phyloP scores from a whole-genome alignment of 2,329 filamentous ascomycete species.

The Colletotrichum noveboracense region DNA sequence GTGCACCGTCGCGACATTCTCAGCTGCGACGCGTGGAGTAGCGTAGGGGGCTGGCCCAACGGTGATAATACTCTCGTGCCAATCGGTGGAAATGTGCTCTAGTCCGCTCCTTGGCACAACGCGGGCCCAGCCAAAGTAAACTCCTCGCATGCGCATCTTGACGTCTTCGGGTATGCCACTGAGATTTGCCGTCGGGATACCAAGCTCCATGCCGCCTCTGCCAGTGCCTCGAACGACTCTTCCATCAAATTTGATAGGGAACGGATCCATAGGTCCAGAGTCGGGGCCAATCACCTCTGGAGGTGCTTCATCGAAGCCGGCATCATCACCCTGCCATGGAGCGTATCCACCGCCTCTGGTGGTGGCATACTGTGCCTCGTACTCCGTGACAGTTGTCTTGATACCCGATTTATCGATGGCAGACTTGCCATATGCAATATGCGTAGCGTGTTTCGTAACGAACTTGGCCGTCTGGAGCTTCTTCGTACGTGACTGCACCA shows the following conservation, averaged over 20 bases:
- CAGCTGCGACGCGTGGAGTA: constrained; percentile 49
- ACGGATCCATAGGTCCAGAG: constrained; percentile 56
- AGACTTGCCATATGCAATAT: constrained; percentile 25
- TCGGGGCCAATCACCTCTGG: constrained; percentile 50
- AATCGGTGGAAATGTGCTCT: constrained; percentile 45
- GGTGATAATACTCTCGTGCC: constrained; percentile 65
- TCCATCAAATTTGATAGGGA: constrained; percentile 57
- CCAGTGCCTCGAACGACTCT: constrained; percentile 52
- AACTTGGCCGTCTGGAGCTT: constrained; percentile 27
- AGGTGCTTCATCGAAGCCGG: constrained; percentile 33
- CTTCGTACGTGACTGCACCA: constrained; percentile 46
- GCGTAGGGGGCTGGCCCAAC: constrained; percentile 56
- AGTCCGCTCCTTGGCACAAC: constrained; percentile 39
- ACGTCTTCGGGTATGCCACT: constrained; percentile 56
- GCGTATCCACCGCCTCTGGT: constrained; percentile 39
- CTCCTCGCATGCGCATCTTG: constrained; percentile 59
- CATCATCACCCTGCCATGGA: constrained; percentile 32
- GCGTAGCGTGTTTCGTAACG: background rate
- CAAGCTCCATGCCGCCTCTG: constrained; percentile 41
- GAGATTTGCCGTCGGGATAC: constrained; percentile 61
- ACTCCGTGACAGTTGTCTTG: constrained; percentile 32
- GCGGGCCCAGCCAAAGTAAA: constrained; percentile 70
- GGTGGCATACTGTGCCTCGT: constrained; percentile 41
- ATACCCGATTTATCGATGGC: constrained; percentile 33
- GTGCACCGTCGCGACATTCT: constrained; percentile 58